phyloP scores from a whole-genome alignment of 2,329 filamentous ascomycete genomes.

The Ophiostoma piceae region DNA sequence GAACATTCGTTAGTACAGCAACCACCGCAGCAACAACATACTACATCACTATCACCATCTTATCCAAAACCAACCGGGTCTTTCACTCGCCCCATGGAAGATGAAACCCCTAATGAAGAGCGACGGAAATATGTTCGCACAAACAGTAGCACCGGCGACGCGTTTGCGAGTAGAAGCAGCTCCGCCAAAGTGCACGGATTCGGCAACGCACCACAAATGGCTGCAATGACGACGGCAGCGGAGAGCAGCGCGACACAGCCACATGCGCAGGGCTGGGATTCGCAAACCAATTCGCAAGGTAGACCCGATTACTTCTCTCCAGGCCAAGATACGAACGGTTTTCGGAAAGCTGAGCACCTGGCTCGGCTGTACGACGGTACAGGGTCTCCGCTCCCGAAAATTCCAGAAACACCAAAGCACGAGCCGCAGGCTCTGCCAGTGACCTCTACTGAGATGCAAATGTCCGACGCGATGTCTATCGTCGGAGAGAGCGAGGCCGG shows the following conservation, averaged over 20 bases:
- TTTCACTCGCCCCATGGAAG: background rate
- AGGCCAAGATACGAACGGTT: background rate
- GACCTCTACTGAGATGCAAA: background rate
- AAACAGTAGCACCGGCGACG: background rate
- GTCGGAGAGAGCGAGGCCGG: background rate
- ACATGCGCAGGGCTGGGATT: background rate
- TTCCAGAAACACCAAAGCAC: background rate
- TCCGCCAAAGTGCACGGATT: background rate
- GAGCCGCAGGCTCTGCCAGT: background rate
- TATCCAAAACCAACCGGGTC: background rate
- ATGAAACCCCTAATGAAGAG: background rate
- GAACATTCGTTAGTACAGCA: background rate
- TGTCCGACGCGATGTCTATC: background rate
- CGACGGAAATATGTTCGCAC: constrained; percentile 4
- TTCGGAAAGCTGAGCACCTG: background rate
- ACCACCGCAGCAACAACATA: background rate
- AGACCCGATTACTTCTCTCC: background rate
- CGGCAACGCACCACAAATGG: background rate
- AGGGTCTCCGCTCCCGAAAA: background rate
- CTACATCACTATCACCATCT: background rate
- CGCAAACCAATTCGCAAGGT: background rate
- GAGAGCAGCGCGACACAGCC: background rate
- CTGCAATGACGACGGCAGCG: background rate
- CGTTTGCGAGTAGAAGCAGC: background rate
- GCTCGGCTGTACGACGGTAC: background rate